Evolutionary conservation across 2,329 filamentous ascomycete genomes (phyloP), one percentile per base, ranked within the genome.

Genomic region (Chaetomiaceae sp.): DNA sequence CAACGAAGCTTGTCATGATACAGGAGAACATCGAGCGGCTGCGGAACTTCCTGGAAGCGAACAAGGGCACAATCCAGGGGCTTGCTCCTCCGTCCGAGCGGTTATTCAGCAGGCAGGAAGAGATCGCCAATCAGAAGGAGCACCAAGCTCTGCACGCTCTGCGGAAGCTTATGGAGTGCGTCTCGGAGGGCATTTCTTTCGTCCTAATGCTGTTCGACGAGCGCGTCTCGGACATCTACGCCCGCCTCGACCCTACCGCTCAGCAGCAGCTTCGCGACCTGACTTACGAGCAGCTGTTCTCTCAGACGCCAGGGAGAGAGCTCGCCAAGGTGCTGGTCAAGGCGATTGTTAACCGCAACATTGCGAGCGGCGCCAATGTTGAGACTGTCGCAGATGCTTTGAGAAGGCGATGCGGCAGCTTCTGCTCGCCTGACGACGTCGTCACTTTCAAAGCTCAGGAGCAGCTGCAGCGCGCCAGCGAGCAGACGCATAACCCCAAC

Each of bases 371-470:
- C 9, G 92, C 91, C 4, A 99, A 97, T 59, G 92, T 99, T 19
- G 95, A 99, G 72, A 96, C 91, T 0, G 91, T 99, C 22, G 92
- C 94, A 0, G 94, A 99, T 70, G 90, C 91, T n/a, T 75, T 99
- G 46, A 83, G 94, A 43, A 81, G 94, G 63, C 83, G 91, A 63
- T 99, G 94, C 63, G 95, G 94, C 58, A 96, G 88, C 71, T 99
- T 99, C 79, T 99, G 94, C 70, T 96, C 91, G 65, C 85, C 92
- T 0, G 92, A 99, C 60, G 94, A 99, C 72, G 94, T 97, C 1
- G 85, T 97, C 59, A 92, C 96, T 62, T 99, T 99, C 83, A 97
- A 96, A 71, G 94, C 94, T 0, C 92, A 97, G 68, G 94, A 99
- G 70, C 88, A 92, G 64, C 75, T 97, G 49, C 95, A 96, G 75